A percentile compares a stretch with the other conserved stretches of the same genome.
Conservation (phyloP, 768 basidiomycete genomes). For the Russula olivacea region DNA sequence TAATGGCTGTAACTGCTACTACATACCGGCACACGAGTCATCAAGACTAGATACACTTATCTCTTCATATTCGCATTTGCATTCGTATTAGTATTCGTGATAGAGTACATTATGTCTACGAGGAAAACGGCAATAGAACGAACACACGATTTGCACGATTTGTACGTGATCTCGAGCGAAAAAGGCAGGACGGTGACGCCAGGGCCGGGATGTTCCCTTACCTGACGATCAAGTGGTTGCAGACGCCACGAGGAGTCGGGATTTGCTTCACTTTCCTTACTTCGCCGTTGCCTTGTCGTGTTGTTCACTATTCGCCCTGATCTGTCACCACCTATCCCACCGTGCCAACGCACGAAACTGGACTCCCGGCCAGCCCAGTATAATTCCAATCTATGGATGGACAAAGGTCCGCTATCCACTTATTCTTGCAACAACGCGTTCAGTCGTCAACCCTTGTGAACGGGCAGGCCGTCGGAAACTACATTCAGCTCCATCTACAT, state of each 20-base stretch:
- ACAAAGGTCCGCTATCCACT: conserved; percentile 23
- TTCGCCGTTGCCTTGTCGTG: conserved; percentile 19
- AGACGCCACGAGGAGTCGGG: conserved; percentile 11
- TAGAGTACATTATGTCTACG: neutral
- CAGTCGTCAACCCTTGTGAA: conserved; percentile 2
- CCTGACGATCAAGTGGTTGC: neutral
- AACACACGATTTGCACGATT: conserved; percentile 1
- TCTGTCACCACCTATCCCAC: conserved; percentile 11
- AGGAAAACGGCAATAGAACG: neutral
- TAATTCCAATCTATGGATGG: conserved; percentile 40
- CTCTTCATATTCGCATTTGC: neutral
- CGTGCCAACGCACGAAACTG: conserved; percentile 71
- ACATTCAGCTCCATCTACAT: conserved; percentile 23
- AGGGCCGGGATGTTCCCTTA: conserved; percentile 1
- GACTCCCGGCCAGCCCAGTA: conserved; percentile 62
- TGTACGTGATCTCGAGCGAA: conserved; percentile 1
- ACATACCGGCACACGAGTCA: too few species aligned
- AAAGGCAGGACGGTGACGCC: conserved; percentile 16
- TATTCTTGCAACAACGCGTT: conserved; percentile 3
- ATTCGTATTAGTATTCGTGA: neutral
- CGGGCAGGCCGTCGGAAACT: conserved; percentile 18
- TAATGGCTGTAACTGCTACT: neutral
- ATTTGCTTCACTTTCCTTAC: conserved; percentile 15
- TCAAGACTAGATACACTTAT: neutral
- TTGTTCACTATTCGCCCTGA: conserved; percentile 19